These are phyloP conservation scores for Neonectria coccinea DNA, from an alignment of 2,329 filamentous ascomycete genomes.

Conservation along the genomic window DNA sequence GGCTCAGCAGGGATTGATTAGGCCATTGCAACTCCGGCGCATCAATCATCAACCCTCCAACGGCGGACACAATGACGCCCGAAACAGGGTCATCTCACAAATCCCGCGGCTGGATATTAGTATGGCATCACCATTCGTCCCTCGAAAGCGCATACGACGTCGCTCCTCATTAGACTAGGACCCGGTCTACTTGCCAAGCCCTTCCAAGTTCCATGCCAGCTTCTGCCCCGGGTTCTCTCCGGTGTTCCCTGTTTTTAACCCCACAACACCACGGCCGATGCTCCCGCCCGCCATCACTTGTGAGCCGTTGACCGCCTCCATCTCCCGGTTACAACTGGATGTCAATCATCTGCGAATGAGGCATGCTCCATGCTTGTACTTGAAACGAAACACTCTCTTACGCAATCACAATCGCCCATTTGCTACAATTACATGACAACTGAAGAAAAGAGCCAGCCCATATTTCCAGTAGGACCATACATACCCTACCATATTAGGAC, in stretches of 20 bases:
- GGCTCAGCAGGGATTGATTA: constrained; percentile 6
- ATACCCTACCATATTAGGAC: not conserved
- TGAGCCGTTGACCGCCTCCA: constrained; percentile 1
- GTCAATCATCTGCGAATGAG: not conserved
- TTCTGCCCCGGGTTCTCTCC: not conserved
- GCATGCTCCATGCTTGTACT: not conserved
- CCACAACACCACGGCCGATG: not conserved
- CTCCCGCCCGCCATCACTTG: not conserved
- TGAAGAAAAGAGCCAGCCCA: not conserved
- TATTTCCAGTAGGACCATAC: not conserved
- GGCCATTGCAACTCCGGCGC: not conserved
- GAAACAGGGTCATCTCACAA: not conserved
- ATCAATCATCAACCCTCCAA: not conserved
- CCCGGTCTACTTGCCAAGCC: not conserved
- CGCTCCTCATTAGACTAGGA: not conserved
- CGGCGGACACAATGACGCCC: not conserved
- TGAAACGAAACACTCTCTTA: not conserved
- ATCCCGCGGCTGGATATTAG: not conserved
- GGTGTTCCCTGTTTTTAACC: not conserved
- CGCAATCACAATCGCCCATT: not conserved
- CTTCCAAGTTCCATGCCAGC: not conserved
- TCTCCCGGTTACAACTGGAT: not conserved
- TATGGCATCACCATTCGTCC: not conserved
- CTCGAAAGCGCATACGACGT: not conserved
- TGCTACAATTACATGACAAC: not conserved